Conservation (phyloP, 306 rosid species). For the Hippophae rhamnoides region DNA sequence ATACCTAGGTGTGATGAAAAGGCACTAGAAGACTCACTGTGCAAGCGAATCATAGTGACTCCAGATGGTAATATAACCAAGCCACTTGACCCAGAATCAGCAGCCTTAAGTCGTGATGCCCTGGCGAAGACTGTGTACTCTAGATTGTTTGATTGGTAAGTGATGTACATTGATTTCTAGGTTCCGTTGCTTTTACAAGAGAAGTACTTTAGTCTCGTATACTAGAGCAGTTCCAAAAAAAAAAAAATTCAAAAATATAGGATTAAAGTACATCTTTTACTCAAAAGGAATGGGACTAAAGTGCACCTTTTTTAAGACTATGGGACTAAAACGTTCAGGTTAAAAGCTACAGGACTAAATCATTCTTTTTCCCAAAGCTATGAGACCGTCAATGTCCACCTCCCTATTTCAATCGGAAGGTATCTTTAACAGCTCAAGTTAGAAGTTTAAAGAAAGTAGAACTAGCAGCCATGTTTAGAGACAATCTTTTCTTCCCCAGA, state of each 20-base stretch:
- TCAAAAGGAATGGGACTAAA: no score
- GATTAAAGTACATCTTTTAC: no score
- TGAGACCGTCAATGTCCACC: no score
- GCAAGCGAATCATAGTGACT: conserved; percentile 83
- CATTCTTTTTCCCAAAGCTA: no score
- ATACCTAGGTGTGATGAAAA: conserved; percentile 52
- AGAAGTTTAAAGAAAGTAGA: not conserved
- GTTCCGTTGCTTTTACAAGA: no score
- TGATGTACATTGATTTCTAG: conserved; percentile 1
- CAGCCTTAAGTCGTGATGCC: conserved; percentile 76
- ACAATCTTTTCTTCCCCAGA: conserved; percentile 1
- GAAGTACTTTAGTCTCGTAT: no score
- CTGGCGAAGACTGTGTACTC: conserved; percentile 76
- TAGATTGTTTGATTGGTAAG: conserved; percentile 72
- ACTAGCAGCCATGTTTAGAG: not conserved
- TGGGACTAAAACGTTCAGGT: no score
- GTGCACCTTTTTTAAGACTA: no score
- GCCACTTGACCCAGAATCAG: conserved; percentile 55
- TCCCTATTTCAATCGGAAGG: no score
- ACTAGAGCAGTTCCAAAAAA: no score
- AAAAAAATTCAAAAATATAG: no score
- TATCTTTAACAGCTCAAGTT: not conserved
- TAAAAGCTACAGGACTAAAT: no score
- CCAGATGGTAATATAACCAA: conserved; percentile 85
- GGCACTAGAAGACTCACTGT: conserved; percentile 66